Evolutionary conservation across 2,329 filamentous ascomycete genomes (phyloP), one percentile per base, ranked within the genome.

Genomic region (Paecilomyces variotii): DNA sequence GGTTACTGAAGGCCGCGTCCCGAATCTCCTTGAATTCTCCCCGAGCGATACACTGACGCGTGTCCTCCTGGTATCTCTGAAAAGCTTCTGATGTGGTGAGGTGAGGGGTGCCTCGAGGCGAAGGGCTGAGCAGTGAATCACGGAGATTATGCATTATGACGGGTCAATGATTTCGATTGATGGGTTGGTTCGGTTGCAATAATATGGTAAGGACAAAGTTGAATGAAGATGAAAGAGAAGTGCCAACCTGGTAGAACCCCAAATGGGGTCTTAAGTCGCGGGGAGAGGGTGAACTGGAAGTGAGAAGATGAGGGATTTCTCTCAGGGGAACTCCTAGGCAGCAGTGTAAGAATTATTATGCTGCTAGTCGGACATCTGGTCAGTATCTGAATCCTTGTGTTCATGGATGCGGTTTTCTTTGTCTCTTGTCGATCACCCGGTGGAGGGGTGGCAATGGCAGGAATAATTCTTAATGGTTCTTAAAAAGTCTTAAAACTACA

Each of bases 71-170:
- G 28, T 57, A 54, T 59, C 35, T 55, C 34, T 28, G 45, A 54
- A 27, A 10, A 54, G 10, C n/a, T 39, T 62, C 56, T 11, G 27
- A 26, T 10, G 32, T 55, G 4, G 26, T 11, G 53, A 30, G 19
- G 28, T 3, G 27, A 56, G 56, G 53, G 24, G 55, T 52, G 50
- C 32, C 58, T 49, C 50, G 57, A 11, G 61, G 60, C 30, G 32
- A 45, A 26, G 60, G 49, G 49, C 60, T 57, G 9, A 63, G 52
- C 12, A 62, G 58, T 10, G 57, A 62, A 49, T 62, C 59, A 54
- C 60, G 59, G 26, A 62, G 49, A 28, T 59, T 55, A 39, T 62
- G 4, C 62, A 63, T 63, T 39, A 35, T 60, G 55, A 30, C 25
- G 39, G 14, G 54, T 24, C 45, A 45, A 53, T 30, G 30, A 39